These are phyloP conservation scores for Mytilinidion resinicola DNA, from an alignment of 495 filamentous ascomycete genomes.

Conservation along the genomic window DNA sequence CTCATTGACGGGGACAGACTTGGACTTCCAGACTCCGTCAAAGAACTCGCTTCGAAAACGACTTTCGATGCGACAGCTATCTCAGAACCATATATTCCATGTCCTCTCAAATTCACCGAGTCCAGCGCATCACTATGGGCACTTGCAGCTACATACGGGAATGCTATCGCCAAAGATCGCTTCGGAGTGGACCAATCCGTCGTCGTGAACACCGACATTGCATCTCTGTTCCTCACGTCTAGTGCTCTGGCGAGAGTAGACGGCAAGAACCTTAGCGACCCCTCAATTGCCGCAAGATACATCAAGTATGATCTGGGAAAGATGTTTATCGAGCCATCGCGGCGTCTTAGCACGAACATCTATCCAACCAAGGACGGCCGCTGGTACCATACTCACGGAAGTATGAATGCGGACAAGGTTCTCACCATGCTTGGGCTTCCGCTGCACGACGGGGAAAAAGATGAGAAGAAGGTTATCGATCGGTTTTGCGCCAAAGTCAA, in stretches of 20 bases:
- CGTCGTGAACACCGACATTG: neutral
- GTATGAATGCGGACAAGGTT: neutral
- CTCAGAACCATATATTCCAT: neutral
- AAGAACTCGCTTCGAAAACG: neutral
- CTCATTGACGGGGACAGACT: neutral
- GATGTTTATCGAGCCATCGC: neutral
- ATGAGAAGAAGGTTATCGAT: neutral
- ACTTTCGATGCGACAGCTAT: neutral
- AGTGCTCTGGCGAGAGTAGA: neutral
- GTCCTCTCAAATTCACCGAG: neutral
- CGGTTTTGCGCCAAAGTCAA: neutral
- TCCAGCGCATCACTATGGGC: neutral
- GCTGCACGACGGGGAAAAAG: neutral
- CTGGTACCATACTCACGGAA: neutral
- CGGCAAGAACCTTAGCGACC: neutral
- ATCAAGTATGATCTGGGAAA: neutral
- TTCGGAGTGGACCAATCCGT: neutral
- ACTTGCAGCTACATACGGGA: neutral
- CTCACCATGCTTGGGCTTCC: neutral
- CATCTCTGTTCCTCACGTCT: neutral
- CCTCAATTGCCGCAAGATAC: neutral
- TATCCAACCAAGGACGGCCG: slow-evolving; percentile 1
- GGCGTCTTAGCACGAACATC: neutral
- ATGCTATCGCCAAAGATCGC: neutral
- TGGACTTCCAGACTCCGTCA: neutral